Evolutionary conservation across 345 rosid genomes (phyloP), one percentile per base, ranked within the genome.

Genomic region (Heritiera fomes): DNA sequence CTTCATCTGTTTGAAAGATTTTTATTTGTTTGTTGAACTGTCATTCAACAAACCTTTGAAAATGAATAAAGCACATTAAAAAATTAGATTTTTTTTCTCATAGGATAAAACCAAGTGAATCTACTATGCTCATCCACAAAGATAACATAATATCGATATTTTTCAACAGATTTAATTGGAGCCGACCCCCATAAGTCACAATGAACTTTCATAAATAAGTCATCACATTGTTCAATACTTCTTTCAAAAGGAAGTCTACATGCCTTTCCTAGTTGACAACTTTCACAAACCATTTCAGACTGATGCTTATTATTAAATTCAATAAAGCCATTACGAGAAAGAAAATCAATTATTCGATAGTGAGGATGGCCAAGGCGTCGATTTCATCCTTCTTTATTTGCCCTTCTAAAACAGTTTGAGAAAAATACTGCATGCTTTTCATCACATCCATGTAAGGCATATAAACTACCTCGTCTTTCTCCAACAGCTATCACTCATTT

Each of bases 121-220:
- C 67, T 5, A 12, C 20, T 75, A 2, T 41, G 23, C 1, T 73
- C 64, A 55, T 52, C 76, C 2, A 73, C 8, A 53, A 73, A 73
- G 1, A 32, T 73, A 6, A 40, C 30, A 73, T 73, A 52, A 23
- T 40, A 18, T 0, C 68, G 23, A 43, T 17, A 58, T 8, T 60
- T 40, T 0, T 60, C n/a, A 12, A 1, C 1, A 3, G 18, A 59
- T 3, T 41, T 40, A 23, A 75, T 4, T 0, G 10, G 55, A 3
- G 56, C 7, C 9, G 23, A 34, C n/a, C 64, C 65, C 65, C 43
- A 77, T 41, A 77, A 32, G 20, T 77, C 74, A 77, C 43, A 67
- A 77, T 66, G 23, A 18, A 38, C 20, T 23, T 66, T 66, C 3
- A n/a, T 8, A 56, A 66, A 7, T 2, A 6, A 12, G 0, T 20